These are phyloP conservation scores for Pleurozium schreberi DNA, from an alignment of 225 moss, liverwort and hornwort genomes.

Conservation along the genomic window DNA sequence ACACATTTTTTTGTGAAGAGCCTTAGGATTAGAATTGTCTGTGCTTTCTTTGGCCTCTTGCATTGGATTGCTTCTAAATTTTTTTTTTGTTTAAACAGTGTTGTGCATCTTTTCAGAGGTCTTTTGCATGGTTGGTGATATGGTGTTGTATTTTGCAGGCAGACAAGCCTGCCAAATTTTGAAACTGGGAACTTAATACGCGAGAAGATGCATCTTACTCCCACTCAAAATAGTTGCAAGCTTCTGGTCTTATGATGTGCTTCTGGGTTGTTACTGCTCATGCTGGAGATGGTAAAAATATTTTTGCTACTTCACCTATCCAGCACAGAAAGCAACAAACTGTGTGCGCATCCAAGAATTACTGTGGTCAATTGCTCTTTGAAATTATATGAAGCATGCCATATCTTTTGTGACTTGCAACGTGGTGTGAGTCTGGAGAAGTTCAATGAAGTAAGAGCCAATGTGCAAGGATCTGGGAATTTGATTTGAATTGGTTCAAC, in stretches of 20 bases:
- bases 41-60: neutral
- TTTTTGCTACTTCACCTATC: neutral
- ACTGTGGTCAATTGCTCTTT: neutral
- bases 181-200: slow-evolving; percentile 47
- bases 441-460: slow-evolving; percentile 45
- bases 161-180: too few species aligned
- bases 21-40: neutral
- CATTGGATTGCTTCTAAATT: neutral
- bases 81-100: neutral
- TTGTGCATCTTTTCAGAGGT: slow-evolving; percentile 38
- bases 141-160: slow-evolving; percentile 77
- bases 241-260: neutral
- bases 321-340: neutral
- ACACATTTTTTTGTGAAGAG: neutral
- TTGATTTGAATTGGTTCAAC: slow-evolving; percentile 66
- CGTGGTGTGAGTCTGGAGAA: slow-evolving; percentile 71
- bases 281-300: too few species aligned
- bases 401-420: slow-evolving; percentile 17
- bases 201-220: slow-evolving; percentile 41
- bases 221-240: neutral
- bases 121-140: slow-evolving; percentile 85
- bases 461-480: slow-evolving; percentile 67
- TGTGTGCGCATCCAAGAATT: neutral
- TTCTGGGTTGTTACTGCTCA: neutral
- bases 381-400: neutral